phyloP scores from a whole-genome alignment of 2,329 filamentous ascomycete genomes.

The Berkeleyomyces rouxiae region DNA sequence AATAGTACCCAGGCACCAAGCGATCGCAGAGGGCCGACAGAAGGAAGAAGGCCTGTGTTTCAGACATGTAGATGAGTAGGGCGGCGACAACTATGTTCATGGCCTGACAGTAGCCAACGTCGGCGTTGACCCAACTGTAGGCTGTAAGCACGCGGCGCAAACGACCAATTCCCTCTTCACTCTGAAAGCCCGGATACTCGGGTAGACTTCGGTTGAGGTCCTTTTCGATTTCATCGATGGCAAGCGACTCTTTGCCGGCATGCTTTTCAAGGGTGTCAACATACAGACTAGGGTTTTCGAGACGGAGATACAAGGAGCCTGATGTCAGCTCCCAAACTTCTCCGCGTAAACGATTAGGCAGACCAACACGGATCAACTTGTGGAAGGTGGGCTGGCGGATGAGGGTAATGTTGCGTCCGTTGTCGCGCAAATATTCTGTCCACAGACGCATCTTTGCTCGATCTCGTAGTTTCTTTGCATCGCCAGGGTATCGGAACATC shows the following conservation, averaged over 20 bases:
- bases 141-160: conserved; percentile 83
- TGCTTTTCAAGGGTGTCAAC: conserved; percentile 70
- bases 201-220: conserved; percentile 91
- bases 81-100: conserved; percentile 99
- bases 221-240: conserved; percentile 98
- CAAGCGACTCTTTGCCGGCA: conserved; percentile 72
- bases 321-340: conserved; percentile 95
- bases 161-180: conserved; percentile 81
- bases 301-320: conserved; percentile 72
- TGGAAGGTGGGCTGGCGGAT: conserved; percentile 95
- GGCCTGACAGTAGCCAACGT: conserved; percentile 95
- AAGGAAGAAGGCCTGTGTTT: conserved; percentile 87
- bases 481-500: conserved; percentile 85
- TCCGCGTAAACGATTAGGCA: conserved; percentile 81
- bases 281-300: conserved; percentile 74
- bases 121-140: conserved; percentile 91
- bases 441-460: conserved; percentile 94
- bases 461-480: conserved; percentile 83
- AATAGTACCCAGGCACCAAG: conserved; percentile 90
- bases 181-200: conserved; percentile 95
- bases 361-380: conserved; percentile 85
- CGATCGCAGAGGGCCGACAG: conserved; percentile 84
- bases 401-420: conserved; percentile 80
- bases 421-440: conserved; percentile 92
- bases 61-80: conserved; percentile 96